These are phyloP conservation scores for Kwoniella bestiolae DNA, from an alignment of 768 basidiomycete genomes.

Conservation along the genomic window DNA sequence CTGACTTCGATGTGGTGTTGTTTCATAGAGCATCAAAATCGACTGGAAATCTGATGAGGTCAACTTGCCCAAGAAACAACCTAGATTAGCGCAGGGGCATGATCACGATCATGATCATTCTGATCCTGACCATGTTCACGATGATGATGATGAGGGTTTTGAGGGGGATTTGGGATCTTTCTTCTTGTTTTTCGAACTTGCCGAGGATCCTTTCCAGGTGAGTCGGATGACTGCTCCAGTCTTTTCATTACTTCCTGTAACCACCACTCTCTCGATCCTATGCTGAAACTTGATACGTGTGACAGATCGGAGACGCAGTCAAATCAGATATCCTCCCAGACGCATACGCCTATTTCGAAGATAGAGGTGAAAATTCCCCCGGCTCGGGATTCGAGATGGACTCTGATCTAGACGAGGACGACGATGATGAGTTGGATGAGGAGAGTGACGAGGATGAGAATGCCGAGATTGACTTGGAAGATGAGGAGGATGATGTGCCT, in stretches of 20 bases:
- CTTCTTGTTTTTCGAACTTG: conserved; percentile 52
- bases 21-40: conserved; percentile 31
- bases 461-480: conserved; percentile 48
- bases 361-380: conserved; percentile 26
- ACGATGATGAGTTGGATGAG: conserved; percentile 43
- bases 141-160: conserved; percentile 32
- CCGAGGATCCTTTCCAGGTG: conserved; percentile 41
- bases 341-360: conserved; percentile 49
- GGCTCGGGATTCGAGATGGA: conserved; percentile 33
- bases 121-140: conserved; percentile 21
- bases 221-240: too few species aligned
- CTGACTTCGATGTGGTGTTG: neutral
- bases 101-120: conserved; percentile 22
- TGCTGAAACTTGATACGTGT: too few species aligned
- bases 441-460: conserved; percentile 47
- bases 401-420: conserved; percentile 39
- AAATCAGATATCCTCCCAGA: conserved; percentile 47
- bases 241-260: too few species aligned
- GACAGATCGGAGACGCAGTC: conserved; percentile 44
- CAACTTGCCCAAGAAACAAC: conserved; percentile 47
- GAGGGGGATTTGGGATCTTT: conserved; percentile 55
- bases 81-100: conserved; percentile 25
- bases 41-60: conserved; percentile 53
- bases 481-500: conserved; percentile 40
- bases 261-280: too few species aligned